Conservation (phyloP, 225 moss, liverwort and hornwort genomes). For the Ulota crispa region DNA sequence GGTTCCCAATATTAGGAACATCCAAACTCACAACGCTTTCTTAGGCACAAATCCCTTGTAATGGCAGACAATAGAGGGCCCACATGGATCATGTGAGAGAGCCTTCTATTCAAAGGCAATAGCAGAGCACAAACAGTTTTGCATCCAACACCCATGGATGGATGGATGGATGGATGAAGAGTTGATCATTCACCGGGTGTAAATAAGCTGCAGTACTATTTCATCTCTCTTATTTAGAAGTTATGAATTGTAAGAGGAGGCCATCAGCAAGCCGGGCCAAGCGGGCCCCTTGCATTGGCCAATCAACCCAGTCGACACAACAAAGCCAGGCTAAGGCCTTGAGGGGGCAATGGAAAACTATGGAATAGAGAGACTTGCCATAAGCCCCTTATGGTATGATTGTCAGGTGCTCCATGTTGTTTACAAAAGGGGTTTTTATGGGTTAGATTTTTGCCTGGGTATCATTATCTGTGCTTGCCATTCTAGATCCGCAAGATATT, state of each 20-base stretch:
- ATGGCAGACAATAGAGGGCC: slow-evolving; percentile 17
- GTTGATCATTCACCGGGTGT: slow-evolving; percentile 14
- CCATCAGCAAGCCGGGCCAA: too few relatives aligned
- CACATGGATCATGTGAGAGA: slow-evolving; percentile 40
- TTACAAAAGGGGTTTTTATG: slow-evolving; percentile 14
- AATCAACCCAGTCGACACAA: slow-evolving; percentile 33
- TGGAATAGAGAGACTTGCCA: neutral
- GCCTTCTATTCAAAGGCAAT: neutral
- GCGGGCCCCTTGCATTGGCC: slow-evolving; percentile 13
- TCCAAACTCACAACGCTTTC: too few relatives aligned
- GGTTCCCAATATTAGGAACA: too few relatives aligned
- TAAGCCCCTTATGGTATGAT: neutral
- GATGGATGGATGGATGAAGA: neutral
- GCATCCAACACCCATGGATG: neutral
- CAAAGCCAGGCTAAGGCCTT: slow-evolving; percentile 10
- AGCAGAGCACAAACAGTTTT: neutral
- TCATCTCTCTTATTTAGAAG: slow-evolving; percentile 23
- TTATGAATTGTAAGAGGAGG: slow-evolving; percentile 5
- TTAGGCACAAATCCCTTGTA: too few relatives aligned
- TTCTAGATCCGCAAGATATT: slow-evolving; percentile 49
- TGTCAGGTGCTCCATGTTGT: slow-evolving; percentile 41
- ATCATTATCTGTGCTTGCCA: slow-evolving; percentile 37
- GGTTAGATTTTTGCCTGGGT: slow-evolving; percentile 27
- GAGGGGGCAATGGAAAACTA: neutral
- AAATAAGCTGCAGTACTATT: slow-evolving; percentile 25